Conservation (phyloP, 495 filamentous ascomycete genomes). For the Aspergillus carlsbadensis region DNA sequence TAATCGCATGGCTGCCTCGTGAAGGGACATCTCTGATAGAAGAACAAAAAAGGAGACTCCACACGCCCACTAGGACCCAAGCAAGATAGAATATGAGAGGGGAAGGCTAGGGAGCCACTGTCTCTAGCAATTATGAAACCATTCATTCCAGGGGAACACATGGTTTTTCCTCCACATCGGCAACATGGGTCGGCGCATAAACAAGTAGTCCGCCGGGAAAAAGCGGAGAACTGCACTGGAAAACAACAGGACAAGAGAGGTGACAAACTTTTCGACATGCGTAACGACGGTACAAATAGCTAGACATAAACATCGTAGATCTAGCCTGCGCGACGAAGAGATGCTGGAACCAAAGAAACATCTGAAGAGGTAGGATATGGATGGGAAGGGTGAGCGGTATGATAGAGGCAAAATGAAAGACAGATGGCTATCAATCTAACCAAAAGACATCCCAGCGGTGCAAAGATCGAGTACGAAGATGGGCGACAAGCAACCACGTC, state of each 20-base stretch:
- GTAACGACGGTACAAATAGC: conserved; percentile 39
- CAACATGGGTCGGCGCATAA: conserved; percentile 43
- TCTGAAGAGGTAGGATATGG: conserved; percentile 5
- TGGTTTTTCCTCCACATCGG: conserved; percentile 38
- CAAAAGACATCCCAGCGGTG: conserved; percentile 22
- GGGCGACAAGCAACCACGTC: neutral
- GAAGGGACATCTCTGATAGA: conserved; percentile 26
- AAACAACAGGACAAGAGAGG: conserved; percentile 27
- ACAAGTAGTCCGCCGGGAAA: conserved; percentile 32
- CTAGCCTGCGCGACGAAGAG: conserved; percentile 26
- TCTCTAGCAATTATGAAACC: conserved; percentile 13
- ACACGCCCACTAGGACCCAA: conserved; percentile 27
- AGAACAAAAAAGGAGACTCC: conserved; percentile 28
- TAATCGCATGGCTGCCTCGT: conserved; percentile 30
- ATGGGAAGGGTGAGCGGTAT: conserved; percentile 19
- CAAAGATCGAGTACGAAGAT: conserved; percentile 7
- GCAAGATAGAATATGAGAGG: conserved; percentile 23
- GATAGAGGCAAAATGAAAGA: conserved; percentile 23
- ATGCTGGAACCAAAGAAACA: conserved; percentile 11
- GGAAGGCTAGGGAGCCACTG: conserved; percentile 17
- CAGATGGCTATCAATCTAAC: conserved; percentile 28
- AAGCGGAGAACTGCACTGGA: conserved; percentile 41
- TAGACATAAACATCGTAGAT: conserved; percentile 35
- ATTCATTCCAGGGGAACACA: conserved; percentile 20
- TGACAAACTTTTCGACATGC: conserved; percentile 46